Evolutionary conservation across 768 basidiomycete species (phyloP).

Genomic region (Panus rudis): DNA sequence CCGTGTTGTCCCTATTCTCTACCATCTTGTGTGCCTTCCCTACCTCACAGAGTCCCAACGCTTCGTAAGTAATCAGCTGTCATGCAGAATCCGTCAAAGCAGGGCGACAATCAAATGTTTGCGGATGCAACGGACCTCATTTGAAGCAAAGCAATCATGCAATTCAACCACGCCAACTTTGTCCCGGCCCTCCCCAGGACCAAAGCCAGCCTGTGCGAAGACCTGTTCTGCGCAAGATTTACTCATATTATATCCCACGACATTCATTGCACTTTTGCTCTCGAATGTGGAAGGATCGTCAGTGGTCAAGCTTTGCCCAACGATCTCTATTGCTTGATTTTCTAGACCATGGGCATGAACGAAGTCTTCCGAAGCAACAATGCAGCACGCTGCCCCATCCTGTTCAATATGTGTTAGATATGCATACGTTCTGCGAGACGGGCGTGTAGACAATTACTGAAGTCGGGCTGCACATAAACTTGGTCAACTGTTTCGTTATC

Average conservation of each 20-base stretch:
- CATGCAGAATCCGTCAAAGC: background rate
- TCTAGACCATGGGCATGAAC: constrained; percentile 65
- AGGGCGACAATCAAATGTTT: background rate
- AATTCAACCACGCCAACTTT: constrained; percentile 81
- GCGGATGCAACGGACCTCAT: constrained; percentile 45
- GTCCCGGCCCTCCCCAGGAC: constrained; percentile 52
- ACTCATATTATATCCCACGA: constrained; percentile 77
- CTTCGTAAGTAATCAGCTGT: constrained; percentile 77
- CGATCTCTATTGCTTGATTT: constrained; percentile 84
- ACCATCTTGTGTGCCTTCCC: constrained; percentile 71
- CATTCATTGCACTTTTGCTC: constrained; percentile 65
- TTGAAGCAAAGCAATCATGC: constrained; percentile 81
- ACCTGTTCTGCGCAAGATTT: constrained; percentile 60
- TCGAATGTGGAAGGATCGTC: constrained; percentile 63
- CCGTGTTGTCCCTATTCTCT: constrained; percentile 73
- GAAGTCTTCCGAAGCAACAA: constrained; percentile 75
- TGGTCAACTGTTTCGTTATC: constrained; percentile 68
- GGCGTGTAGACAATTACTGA: constrained; percentile 36
- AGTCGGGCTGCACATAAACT: constrained; percentile 85
- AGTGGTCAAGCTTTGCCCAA: constrained; percentile 57
- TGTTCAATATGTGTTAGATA: constrained; percentile 19
- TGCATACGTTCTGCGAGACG: background rate
- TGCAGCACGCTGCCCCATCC: constrained; percentile 73
- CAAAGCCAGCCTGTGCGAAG: constrained; percentile 66
- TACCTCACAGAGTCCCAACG: constrained; percentile 60